Conservation (phyloP, 139 green algal genomes). For the Bryopsis sp. region DNA sequence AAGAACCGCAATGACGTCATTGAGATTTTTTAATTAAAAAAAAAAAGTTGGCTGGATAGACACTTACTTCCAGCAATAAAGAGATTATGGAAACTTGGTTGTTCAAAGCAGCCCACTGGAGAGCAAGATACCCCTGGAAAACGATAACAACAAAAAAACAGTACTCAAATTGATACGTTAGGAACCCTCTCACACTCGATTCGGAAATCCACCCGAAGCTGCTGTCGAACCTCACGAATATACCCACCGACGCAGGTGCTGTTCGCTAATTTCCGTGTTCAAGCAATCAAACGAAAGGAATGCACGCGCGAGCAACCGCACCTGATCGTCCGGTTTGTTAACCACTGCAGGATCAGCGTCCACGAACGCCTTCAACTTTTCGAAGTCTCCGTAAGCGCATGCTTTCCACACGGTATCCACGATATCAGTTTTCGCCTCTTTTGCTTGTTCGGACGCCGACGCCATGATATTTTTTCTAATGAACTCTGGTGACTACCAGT, state of each 20-base stretch:
- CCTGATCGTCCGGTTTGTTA: conserved; percentile 55
- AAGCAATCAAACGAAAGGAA: neutral
- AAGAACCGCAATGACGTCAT: too few relatives aligned
- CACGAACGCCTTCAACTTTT: conserved; percentile 50
- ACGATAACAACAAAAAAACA: neutral
- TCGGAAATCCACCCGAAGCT: too few relatives aligned
- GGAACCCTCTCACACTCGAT: too few relatives aligned
- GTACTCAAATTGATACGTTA: too few relatives aligned
- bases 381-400: conserved; percentile 72
- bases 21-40: too few relatives aligned
- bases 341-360: conserved; percentile 38
- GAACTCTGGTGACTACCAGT: too few relatives aligned
- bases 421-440: neutral
- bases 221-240: too few relatives aligned
- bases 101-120: conserved; percentile 94
- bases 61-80: conserved; percentile 52
- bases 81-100: conserved; percentile 62
- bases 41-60: too few relatives aligned
- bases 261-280: too few relatives aligned
- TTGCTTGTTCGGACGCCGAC: neutral
- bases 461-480: too few relatives aligned
- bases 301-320: conserved; percentile 12
- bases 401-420: conserved; percentile 51
- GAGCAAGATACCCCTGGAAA: conserved; percentile 34
- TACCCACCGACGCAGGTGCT: too few relatives aligned